Evolutionary conservation across 768 basidiomycete species (phyloP).

Genomic region (Hortiboletus flavorubellus): DNA sequence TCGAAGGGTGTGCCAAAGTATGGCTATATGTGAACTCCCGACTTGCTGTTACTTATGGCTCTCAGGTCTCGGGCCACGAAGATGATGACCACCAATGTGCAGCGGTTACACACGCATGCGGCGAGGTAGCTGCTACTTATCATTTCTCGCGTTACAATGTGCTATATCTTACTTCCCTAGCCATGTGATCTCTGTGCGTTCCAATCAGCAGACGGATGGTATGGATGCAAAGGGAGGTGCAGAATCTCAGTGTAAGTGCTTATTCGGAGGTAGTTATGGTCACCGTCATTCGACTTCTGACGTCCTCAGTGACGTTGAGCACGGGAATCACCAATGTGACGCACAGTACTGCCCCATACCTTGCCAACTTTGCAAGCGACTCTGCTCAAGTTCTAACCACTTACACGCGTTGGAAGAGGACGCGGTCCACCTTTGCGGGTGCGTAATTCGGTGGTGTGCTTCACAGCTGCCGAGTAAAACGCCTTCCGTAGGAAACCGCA

Average conservation of each 20-base stretch:
- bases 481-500: constrained; percentile 42
- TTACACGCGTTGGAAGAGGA: constrained; percentile 45
- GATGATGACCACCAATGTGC: constrained; percentile 53
- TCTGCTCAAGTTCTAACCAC: constrained; percentile 46
- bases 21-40: neutral
- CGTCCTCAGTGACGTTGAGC: constrained; percentile 41
- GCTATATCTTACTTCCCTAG: constrained; percentile 24
- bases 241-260: constrained; percentile 37
- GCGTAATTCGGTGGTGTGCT: constrained; percentile 3
- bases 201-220: constrained; percentile 25
- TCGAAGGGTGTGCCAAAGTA: constrained; percentile 52
- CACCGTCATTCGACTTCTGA: neutral
- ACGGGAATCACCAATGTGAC: constrained; percentile 49
- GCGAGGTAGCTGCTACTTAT: constrained; percentile 37
- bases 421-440: constrained; percentile 59
- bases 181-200: constrained; percentile 40
- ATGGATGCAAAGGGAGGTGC: constrained; percentile 44
- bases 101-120: constrained; percentile 50
- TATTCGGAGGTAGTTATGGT: neutral
- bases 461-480: constrained; percentile 6
- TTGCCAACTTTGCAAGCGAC: constrained; percentile 54
- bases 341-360: constrained; percentile 48
- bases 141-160: neutral
- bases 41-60: neutral
- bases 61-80: constrained; percentile 43